Conservation (phyloP, 306 rosid species). For the Malus domestica region ASM211411v1 NC_041803.1:14554001-14554500, state of each 20-base stretch:
- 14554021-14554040: conserved; percentile 71
- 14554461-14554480: background rate
- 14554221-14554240: background rate
- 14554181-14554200: background rate
- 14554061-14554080: conserved; percentile 87
- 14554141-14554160: background rate
- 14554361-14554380: background rate
- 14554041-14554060: conserved; percentile 99
- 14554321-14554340: background rate
- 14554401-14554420: background rate
- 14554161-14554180: background rate
- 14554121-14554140: background rate
- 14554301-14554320: background rate
- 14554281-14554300: background rate
- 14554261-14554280: background rate
- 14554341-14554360: background rate
- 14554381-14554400: background rate
- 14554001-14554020: conserved; percentile 79
- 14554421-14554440: too few species aligned
- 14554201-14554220: background rate
- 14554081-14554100: conserved; percentile 46
- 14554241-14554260: background rate
- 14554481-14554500: background rate
- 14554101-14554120: background rate
- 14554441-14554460: background rate